Evolutionary conservation across 2,329 filamentous ascomycete genomes (phyloP), one percentile per base, ranked within the genome.

Genomic region (Venturiaceae sp.): DNA sequence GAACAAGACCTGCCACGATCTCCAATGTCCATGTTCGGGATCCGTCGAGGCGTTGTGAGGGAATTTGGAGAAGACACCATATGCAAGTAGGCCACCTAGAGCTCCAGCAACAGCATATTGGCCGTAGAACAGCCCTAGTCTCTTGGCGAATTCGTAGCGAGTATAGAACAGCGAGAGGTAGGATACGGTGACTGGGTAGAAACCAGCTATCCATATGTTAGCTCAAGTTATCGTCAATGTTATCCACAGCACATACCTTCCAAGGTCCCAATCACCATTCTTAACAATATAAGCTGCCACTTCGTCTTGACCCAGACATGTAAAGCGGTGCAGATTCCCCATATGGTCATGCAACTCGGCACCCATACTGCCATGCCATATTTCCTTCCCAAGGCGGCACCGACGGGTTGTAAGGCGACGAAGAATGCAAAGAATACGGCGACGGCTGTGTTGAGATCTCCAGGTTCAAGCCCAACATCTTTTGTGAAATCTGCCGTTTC

Each of bases 91-190:
- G 1, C 81, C 81, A n/a, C 80, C 80, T 34, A 84, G 71, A 0
- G 80, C 80, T 6, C 78, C 80, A 3, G 80, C 79, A 7, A 83
- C 72, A 1, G 80, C 80, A 58, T 77, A 79, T 66, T 82, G 79
- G 7, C 81, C 80, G 62, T 81, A 83, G 64, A 83, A 83, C 41
- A 82, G 67, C 3, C 74, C 79, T 19, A 83, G 67, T 1, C 80
- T 74, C 16, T 74, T 72, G 3, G 75, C 81, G 60, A 83, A 81
- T 62, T 83, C 80, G 66, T 76, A 83, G 47, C 78, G 75, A 4
- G 79, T 80, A 63, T 83, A 83, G 66, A 83, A 83, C 55, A 80
- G 70, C 19, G 79, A 80, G 30, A 84, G 73, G 62, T 83, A 84
- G n/a, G 76, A 75, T 16, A 83, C 79, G 2, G 79, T 78, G 0